phyloP scores from a whole-genome alignment of 805 yeast genomes.

The Dipodascus albidus region DNA sequence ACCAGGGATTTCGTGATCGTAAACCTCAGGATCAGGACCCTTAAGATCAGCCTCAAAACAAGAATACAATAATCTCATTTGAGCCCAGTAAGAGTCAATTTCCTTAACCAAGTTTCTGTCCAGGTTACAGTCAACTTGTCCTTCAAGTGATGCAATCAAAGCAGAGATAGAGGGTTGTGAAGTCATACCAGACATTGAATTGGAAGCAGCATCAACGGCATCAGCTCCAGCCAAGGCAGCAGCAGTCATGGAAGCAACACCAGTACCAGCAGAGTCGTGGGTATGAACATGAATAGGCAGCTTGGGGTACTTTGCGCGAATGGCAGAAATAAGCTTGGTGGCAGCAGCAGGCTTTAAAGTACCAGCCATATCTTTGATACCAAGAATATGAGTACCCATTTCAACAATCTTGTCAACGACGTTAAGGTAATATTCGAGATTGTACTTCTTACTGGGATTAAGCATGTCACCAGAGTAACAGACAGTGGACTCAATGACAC shows the following conservation, averaged over 20 bases:
- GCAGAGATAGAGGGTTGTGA: slow-evolving; percentile 97
- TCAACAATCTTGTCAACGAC: slow-evolving; percentile 74
- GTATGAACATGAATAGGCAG: slow-evolving; percentile 98
- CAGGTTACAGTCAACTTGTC: slow-evolving; percentile 67
- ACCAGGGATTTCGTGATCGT: slow-evolving; percentile 98
- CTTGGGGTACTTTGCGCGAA: slow-evolving; percentile 81
- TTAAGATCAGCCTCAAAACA: slow-evolving; percentile 97
- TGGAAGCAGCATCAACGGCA: slow-evolving; percentile 93
- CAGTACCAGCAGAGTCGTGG: slow-evolving; percentile 99
- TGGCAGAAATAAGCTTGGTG: slow-evolving; percentile 58
- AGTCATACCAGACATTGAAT: slow-evolving; percentile 97
- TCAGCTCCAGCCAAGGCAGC: slow-evolving; percentile 96
- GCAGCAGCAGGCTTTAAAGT: slow-evolving; percentile 96
- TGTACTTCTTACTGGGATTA: slow-evolving; percentile 90
- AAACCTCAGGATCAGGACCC: slow-evolving; percentile 99
- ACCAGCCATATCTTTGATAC: slow-evolving; percentile 99
- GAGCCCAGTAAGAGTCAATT: slow-evolving; percentile 95
- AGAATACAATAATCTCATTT: slow-evolving; percentile 91
- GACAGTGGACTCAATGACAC: slow-evolving; percentile 96
- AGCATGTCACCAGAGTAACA: slow-evolving; percentile 99
- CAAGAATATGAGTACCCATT: slow-evolving; percentile 94
- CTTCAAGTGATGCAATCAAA: slow-evolving; percentile 82
- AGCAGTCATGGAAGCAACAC: slow-evolving; percentile 93
- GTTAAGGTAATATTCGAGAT: slow-evolving; percentile 75
- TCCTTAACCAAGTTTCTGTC: slow-evolving; percentile 59